A percentile compares a stretch with the other conserved stretches of the same genome.
Conservation (phyloP, 371 early-diverging fungal genomes). For the Mucor sp. region DNA sequence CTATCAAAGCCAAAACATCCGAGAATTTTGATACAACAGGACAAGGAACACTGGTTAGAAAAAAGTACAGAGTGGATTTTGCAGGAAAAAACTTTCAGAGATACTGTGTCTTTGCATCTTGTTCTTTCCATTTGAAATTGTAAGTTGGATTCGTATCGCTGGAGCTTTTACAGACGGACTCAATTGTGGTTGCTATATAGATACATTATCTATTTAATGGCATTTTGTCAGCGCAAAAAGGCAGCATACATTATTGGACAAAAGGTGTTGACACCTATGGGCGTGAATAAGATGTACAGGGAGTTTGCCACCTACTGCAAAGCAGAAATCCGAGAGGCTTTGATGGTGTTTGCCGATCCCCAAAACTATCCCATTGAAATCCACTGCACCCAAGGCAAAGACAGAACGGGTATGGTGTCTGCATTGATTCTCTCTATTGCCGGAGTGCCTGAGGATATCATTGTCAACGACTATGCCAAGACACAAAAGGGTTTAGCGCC, state of each 20-base stretch:
- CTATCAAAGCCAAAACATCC: neutral
- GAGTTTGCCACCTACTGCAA: conserved; percentile 58
- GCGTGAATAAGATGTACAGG: conserved; percentile 63
- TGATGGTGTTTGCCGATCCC: conserved; percentile 57
- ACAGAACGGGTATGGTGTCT: conserved; percentile 72
- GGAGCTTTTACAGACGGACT: neutral
- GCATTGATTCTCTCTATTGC: conserved; percentile 60
- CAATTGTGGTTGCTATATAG: conserved; percentile 10
- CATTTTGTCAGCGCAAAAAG: conserved; percentile 39
- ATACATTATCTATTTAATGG: conserved; percentile 27
- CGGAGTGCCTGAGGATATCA: conserved; percentile 60
- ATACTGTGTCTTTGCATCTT: conserved; percentile 41
- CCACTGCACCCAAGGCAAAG: conserved; percentile 83
- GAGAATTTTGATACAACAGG: conserved; percentile 11
- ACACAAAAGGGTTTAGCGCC: conserved; percentile 55
- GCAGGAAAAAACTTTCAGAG: conserved; percentile 47
- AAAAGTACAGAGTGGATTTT: conserved; percentile 44
- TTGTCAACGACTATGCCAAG: conserved; percentile 68
- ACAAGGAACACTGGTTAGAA: conserved; percentile 15
- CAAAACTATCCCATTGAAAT: conserved; percentile 70
- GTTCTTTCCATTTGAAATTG: conserved; percentile 37
- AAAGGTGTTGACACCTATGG: conserved; percentile 55
- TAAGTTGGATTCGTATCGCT: conserved; percentile 12
- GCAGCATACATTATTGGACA: conserved; percentile 53
- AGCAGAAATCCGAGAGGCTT: conserved; percentile 50